Evolutionary conservation across 108 stramenopile genomes (phyloP), one percentile per base, ranked within the genome.

Genomic region (Cyclotella sp.): DNA sequence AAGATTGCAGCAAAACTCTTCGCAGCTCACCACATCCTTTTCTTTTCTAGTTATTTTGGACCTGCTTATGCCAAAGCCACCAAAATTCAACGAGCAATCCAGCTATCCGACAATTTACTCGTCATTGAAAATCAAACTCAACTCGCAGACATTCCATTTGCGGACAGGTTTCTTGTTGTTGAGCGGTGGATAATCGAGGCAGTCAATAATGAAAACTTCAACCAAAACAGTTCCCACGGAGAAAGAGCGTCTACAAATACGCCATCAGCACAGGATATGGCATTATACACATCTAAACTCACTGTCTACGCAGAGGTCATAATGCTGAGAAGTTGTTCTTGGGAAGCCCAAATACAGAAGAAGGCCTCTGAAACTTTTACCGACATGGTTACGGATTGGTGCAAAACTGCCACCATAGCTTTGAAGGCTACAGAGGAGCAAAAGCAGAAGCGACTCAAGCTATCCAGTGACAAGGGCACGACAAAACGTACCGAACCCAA

Each of bases 111-210:
- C 34, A 63, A 68, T 5, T 29, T 88, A n/a, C 75, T 90, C 6
- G 84, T 95, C 43, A 67, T 95, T 34, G 93, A 95, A 65, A 84
- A 68, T 53, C 74, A 79, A 53, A 92, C 91, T 11, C 79, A 77
- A 43, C 70, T 95, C 14, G 61, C 80, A 27, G 88, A 95, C 30
- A 90, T 95, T 70, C 93, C 93, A 8, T 95, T 86, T 76, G 72
- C 81, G 8, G 90, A 92, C 72, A 72, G 85, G 34, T 95, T 94
- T 71, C 87, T 72, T 49, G 86, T 95, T 3, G 15, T 89, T 59
- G 93, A 95, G 65, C 79, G 91, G 77, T 95, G 93, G 93, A 53
- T 90, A 22, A 44, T 95, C 13, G 81, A 79, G 27, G 82, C 90
- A 0, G 76, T 77, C 16, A 46, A 27, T 51, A 72, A 62, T 30